A percentile compares a stretch with the other conserved stretches of the same genome.
phyloP scores from a whole-genome alignment of 345 rosid genomes.

The Melaleuca alternifolia region DNA sequence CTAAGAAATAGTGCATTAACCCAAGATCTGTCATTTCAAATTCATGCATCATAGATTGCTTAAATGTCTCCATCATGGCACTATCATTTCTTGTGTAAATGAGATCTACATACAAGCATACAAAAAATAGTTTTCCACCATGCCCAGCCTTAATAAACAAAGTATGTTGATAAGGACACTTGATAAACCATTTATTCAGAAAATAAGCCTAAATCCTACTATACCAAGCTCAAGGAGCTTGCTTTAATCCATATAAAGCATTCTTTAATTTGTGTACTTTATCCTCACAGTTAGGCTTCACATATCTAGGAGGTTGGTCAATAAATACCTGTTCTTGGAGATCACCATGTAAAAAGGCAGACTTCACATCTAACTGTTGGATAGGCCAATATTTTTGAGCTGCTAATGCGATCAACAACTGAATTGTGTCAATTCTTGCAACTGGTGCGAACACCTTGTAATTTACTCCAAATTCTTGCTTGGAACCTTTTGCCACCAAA shows the following conservation, averaged over 20 bases:
- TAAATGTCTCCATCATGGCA: no score
- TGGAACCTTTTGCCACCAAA: background rate
- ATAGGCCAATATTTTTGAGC: background rate
- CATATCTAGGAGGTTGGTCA: background rate
- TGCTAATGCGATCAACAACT: background rate
- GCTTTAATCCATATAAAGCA: background rate
- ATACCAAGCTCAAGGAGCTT: background rate
- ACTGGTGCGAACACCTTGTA: no score
- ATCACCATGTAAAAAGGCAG: background rate
- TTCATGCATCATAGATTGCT: no score
- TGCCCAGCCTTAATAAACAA: background rate
- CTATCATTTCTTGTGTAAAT: no score
- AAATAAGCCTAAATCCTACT: background rate
- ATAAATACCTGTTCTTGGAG: rapidly evolving
- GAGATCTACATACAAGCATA: no score
- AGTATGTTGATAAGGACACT: background rate
- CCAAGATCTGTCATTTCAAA: no score
- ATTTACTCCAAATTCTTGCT: background rate
- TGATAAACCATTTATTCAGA: background rate
- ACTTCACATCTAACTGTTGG: background rate
- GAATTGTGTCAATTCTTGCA: background rate
- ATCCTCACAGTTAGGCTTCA: background rate
- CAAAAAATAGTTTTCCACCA: no score
- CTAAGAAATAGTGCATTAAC: no score
- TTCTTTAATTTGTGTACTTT: background rate